Evolutionary conservation across 352 stramenopile species (phyloP), one percentile per base, ranked within the genome.

Genomic region (Peronospora farinosa): DNA sequence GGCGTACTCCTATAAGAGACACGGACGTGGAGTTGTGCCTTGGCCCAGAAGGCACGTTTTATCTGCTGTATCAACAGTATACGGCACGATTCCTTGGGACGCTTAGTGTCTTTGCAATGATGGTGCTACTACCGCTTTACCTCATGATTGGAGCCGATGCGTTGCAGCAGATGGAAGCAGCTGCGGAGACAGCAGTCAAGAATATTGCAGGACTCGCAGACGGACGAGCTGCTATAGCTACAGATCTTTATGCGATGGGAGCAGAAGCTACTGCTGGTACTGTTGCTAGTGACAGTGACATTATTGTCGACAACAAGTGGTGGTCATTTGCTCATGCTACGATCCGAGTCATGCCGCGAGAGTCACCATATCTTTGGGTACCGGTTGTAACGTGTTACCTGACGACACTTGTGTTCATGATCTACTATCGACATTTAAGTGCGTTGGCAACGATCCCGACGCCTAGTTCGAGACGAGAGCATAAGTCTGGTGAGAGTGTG

Each of bases 11-110:
- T 10, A 84, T 91, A 47, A 57, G 78, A 31, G 67, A 71, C 65
- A 80, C 79, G 35, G 66, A 76, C 32, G 63, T 91, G 16, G 79
- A 91, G 65, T 57, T 47, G 21, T 54, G 61, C 37, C 65, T 93
- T 11, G 82, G 82, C 0, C 79, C 81, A 17, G 82, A 93, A 51
- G 77, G 76, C 35, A 85, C 82, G 5, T 93, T 91, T 58, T 93
- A 93, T 54, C 54, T 93, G 49, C 63, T 90, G 21, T 93, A 87
- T 52, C 75, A 91, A 53, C 60, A 87, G 38, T 93, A 93, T 69
- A 74, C 77, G 13, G 67, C 71, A 37, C 72, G 72, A 28, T 67
- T 91, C 12, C 54, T 93, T 32, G 64, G 69, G 2, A 71, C 52
- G 10, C 68, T 93, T 31, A 88, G 69, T 35, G 52, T 72, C 21